A percentile compares a stretch with the other conserved stretches of the same genome.
phyloP scores from a whole-genome alignment of 768 basidiomycete genomes.

The Daedalea quercina region DNA sequence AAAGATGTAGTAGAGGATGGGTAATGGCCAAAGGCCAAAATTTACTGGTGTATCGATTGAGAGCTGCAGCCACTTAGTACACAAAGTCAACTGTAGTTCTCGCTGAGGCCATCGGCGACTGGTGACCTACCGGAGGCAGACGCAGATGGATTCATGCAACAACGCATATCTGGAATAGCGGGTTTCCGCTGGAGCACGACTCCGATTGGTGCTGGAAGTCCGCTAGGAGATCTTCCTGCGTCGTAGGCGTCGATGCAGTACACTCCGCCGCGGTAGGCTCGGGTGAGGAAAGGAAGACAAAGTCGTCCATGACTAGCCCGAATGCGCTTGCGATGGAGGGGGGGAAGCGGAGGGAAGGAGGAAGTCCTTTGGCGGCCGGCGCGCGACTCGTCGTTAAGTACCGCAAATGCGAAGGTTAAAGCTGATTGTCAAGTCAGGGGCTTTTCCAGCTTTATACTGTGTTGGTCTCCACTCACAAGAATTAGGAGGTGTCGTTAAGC shows the following conservation, averaged over 20 bases:
- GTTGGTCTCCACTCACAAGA: neutral
- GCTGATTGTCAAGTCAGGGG: neutral
- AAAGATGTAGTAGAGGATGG: no score
- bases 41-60: no score
- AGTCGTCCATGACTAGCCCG: neutral
- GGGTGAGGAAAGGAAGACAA: neutral
- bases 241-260: neutral
- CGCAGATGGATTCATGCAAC: no score
- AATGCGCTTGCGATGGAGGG: neutral
- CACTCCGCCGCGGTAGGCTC: neutral
- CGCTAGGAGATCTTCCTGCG: neutral
- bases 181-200: no score
- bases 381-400: neutral
- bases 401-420: neutral
- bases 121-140: no score
- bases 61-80: no score
- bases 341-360: neutral
- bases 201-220: neutral
- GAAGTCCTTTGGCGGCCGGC: neutral
- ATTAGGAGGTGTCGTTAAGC: neutral
- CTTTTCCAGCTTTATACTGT: neutral
- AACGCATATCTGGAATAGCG: no score
- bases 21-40: no score
- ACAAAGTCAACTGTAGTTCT: no score
- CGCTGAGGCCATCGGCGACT: no score